A percentile compares a stretch with the other conserved stretches of the same genome.
Evolutionary conservation across 2,329 filamentous ascomycete species (phyloP).

Genomic region (Lecanicillium sp.): DNA sequence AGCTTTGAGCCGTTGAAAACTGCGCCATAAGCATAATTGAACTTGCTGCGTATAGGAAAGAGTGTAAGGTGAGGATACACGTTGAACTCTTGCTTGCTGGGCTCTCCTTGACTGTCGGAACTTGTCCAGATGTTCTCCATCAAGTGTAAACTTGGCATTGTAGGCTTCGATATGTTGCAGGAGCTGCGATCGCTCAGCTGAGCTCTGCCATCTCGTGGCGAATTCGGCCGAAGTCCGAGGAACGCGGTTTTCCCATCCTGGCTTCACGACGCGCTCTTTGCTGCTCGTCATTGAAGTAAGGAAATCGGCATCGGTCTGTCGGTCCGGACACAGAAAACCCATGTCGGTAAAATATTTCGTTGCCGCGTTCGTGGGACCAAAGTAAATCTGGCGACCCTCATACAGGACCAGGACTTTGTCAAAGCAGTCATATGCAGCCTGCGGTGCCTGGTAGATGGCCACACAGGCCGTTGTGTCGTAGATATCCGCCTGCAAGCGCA

Average conservation of each 20-base stretch:
- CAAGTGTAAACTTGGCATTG: background rate
- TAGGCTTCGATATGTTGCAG: slow-evolving; percentile 23
- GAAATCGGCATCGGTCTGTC: slow-evolving; percentile 67
- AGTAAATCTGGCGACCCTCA: slow-evolving; percentile 62
- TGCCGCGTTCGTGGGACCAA: slow-evolving; percentile 53
- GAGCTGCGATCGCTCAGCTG: slow-evolving; percentile 17
- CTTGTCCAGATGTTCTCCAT: slow-evolving; percentile 6
- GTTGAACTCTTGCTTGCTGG: background rate
- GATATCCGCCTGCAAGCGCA: slow-evolving; percentile 18
- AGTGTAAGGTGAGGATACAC: background rate
- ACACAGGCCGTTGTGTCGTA: slow-evolving; percentile 15
- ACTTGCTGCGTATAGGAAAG: slow-evolving; percentile 29
- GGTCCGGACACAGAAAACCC: slow-evolving; percentile 52
- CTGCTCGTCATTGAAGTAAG: slow-evolving; percentile 49
- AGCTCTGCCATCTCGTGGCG: slow-evolving; percentile 23
- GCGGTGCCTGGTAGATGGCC: slow-evolving; percentile 56
- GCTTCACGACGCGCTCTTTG: slow-evolving; percentile 24
- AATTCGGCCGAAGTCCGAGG: slow-evolving; percentile 28
- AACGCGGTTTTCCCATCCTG: slow-evolving; percentile 24
- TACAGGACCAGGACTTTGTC: slow-evolving; percentile 63
- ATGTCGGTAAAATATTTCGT: slow-evolving; percentile 59
- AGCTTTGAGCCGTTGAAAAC: slow-evolving; percentile 47
- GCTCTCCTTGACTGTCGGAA: background rate
- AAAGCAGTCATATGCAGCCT: slow-evolving; percentile 50
- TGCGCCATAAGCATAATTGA: slow-evolving; percentile 7